Evolutionary conservation across 306 rosid species (phyloP).

Genomic region (Sicyos edulis): DNA sequence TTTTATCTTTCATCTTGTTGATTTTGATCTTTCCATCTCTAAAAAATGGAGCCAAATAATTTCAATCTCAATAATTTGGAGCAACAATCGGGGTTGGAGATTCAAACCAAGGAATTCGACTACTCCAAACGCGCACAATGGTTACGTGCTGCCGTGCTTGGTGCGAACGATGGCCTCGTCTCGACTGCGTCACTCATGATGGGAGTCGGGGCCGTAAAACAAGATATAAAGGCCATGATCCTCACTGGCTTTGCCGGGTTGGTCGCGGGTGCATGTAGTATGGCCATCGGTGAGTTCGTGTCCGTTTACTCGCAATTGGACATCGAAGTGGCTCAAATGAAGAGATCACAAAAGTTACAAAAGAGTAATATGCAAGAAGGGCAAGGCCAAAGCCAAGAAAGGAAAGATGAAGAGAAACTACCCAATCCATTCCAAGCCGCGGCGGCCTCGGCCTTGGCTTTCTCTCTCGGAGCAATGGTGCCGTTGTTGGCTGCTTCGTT

Average conservation of each 20-base stretch:
- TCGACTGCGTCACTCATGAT: conserved; percentile 89
- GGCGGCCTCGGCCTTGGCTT: conserved; percentile 76
- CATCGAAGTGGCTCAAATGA: conserved; percentile 65
- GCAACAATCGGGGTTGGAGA: conserved; percentile 40
- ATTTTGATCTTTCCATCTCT: conserved; percentile 24
- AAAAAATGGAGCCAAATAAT: conserved; percentile 18
- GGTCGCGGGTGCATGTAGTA: conserved; percentile 86
- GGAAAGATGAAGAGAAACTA: conserved; percentile 37
- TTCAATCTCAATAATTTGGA: conserved; percentile 34
- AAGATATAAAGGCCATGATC: conserved; percentile 79
- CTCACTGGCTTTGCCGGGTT: conserved; percentile 77
- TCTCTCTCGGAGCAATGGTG: conserved; percentile 76
- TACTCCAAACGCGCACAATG: conserved; percentile 89
- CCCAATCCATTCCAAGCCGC: conserved; percentile 92
- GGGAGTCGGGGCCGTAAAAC: conserved; percentile 90
- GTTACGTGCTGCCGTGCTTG: conserved; percentile 84
- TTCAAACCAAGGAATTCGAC: conserved; percentile 45
- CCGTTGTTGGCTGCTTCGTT: conserved; percentile 82
- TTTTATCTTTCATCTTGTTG: background rate
- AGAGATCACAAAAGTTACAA: conserved; percentile 42
- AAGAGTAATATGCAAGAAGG: conserved; percentile 14
- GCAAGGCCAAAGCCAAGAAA: background rate
- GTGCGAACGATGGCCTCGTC: conserved; percentile 89
- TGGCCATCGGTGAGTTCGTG: conserved; percentile 96
- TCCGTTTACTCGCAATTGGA: conserved; percentile 87